Evolutionary conservation across 2,329 filamentous ascomycete species (phyloP), one percentile per base, ranked within the genome.

Genomic region (Arthrinium puccinioides): DNA sequence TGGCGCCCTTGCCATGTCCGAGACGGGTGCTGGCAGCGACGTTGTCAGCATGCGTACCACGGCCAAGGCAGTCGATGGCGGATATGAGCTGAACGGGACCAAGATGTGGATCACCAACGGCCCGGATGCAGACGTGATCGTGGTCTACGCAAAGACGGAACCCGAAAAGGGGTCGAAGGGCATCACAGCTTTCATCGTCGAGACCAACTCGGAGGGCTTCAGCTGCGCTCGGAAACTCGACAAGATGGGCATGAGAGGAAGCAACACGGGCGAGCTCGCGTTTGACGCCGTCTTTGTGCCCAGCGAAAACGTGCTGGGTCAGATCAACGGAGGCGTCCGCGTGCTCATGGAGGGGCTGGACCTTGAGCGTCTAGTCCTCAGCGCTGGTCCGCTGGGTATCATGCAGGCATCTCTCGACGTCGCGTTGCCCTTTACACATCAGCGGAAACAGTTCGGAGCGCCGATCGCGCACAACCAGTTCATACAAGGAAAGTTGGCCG

Each of bases 41-140:
- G 90, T 98, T 4, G 89, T 98, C 20, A 86, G 84, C 62, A 97
- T 97, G 90, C 87, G 89, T 59, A 94, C 82, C 30, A 82, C 77
- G 4, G 90, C 89, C 0, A 84, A 78, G 57, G 71, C 76, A 45
- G 84, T 87, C 9, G 84, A 92, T 51, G 89, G 88, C 24, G 90
- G 90, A 20, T 96, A 84, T 60, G 44, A 89, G 15, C 68, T 98
- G 38, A 87, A 89, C 54, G 90, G 89, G 21, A 86, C 82, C 43
- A 96, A 98, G 72, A 96, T 97, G 90, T 98, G 90, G 90, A 98
- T 98, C 58, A 98, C 90, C 44, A 98, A 98, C 62, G 87, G 90
- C 5, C 90, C 90, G 1, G 89, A 97, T 57, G 92, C 92, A n/a
- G 77, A 95, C 60, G 72, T 84, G 28, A 81, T 97, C 38, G 79